Percentiles rank a stretch among this genome's conserved stretches.
Conservation (phyloP, 2,329 filamentous ascomycete genomes). For the Leptoxyphium fumago region DNA sequence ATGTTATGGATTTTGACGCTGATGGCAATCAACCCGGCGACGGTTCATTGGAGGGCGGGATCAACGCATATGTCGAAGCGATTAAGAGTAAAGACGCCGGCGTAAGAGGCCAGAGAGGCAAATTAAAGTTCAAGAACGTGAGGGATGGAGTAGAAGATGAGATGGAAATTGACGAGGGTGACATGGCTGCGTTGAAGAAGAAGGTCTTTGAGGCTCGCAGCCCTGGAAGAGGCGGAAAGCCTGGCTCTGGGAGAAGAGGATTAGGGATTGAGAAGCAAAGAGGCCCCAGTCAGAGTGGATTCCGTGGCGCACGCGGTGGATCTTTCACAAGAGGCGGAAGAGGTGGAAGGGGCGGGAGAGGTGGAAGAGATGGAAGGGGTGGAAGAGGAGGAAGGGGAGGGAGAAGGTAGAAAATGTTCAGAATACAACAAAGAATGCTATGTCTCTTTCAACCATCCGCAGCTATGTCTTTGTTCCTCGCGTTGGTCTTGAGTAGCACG, state of each 20-base stretch:
- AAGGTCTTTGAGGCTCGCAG: not conserved
- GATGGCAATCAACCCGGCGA: constrained; percentile 21
- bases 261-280: constrained; percentile 23
- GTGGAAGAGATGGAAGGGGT: not conserved
- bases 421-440: not conserved
- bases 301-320: constrained; percentile 1
- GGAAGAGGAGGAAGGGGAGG: not conserved
- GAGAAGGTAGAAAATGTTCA: not conserved
- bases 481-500: not conserved
- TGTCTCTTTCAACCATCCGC: not conserved
- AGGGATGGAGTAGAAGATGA: constrained; percentile 25
- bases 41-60: constrained; percentile 32
- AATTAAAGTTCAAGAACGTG: constrained; percentile 44
- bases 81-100: constrained; percentile 45
- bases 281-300: constrained; percentile 8
- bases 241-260: constrained; percentile 16
- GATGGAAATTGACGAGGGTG: constrained; percentile 33
- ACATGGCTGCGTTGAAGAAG: constrained; percentile 16
- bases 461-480: not conserved
- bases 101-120: constrained; percentile 43
- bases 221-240: constrained; percentile 3
- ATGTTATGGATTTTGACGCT: constrained; percentile 44
- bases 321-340: not conserved
- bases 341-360: not conserved
- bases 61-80: constrained; percentile 48